Percentiles rank a stretch among this genome's conserved stretches.
phyloP scores from a whole-genome alignment of 345 rosid genomes.

The Mangifera indica region DNA sequence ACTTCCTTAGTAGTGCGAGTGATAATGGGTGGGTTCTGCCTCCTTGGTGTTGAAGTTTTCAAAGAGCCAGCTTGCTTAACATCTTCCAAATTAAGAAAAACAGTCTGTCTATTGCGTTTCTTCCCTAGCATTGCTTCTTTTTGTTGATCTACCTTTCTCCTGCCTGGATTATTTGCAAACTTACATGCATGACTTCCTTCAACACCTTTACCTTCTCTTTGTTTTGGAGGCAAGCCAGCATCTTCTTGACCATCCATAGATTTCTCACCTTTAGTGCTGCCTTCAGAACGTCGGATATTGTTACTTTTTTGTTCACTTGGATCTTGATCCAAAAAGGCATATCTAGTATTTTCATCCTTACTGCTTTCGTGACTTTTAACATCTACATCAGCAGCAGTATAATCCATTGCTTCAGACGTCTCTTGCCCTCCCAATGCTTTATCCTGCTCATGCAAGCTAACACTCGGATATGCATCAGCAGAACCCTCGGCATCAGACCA shows the following conservation, averaged over 20 bases:
- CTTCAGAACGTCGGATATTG: conserved; percentile 42
- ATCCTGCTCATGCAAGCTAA: conserved; percentile 32
- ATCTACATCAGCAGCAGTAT: conserved; percentile 28
- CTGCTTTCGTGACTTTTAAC: conserved; percentile 34
- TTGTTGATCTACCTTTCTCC: conserved; percentile 87
- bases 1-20: conserved; percentile 79
- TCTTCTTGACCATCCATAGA: conserved; percentile 49
- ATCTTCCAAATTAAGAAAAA: conserved; percentile 89
- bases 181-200: conserved; percentile 80
- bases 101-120: conserved; percentile 89
- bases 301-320: conserved; percentile 43
- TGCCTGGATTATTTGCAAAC: conserved; percentile 62
- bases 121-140: conserved; percentile 98
- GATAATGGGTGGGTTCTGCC: conserved; percentile 56
- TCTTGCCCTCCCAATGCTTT: conserved; percentile 37
- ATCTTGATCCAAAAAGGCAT: conserved; percentile 36
- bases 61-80: conserved; percentile 83
- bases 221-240: conserved; percentile 42
- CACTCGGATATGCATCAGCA: conserved; percentile 31
- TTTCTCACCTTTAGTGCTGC: conserved; percentile 38
- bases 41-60: conserved; percentile 75
- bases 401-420: conserved; percentile 29
- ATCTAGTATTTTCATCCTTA: conserved; percentile 27
- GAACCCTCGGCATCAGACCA: conserved; percentile 75
- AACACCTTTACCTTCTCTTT: conserved; percentile 73